Percentiles rank a stretch among this genome's conserved stretches.
Evolutionary conservation across 805 yeast genomes (phyloP).

Genomic region (Kodamaea leandrae): DNA sequence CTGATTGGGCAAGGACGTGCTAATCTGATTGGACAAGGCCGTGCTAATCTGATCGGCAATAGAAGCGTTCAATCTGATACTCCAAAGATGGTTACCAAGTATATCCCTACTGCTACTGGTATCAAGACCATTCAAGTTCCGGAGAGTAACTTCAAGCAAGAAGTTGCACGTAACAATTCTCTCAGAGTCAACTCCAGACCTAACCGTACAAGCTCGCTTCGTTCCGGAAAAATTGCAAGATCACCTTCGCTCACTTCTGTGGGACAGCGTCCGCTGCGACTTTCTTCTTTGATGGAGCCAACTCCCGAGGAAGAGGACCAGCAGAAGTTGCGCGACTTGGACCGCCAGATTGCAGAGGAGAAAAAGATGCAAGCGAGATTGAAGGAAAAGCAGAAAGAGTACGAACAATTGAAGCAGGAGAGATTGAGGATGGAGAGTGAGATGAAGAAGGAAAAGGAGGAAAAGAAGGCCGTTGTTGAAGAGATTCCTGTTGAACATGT

Average conservation of each 20-base stretch:
- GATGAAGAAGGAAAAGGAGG: neutral
- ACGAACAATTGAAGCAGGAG: constrained; percentile 29
- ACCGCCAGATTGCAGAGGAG: constrained; percentile 39
- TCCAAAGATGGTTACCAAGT: constrained; percentile 56
- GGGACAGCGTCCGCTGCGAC: constrained; percentile 15
- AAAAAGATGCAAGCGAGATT: constrained; percentile 35
- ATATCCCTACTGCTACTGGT: constrained; percentile 74
- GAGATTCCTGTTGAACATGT: constrained; percentile 8
- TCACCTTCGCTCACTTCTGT: constrained; percentile 26
- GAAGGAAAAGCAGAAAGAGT: constrained; percentile 37
- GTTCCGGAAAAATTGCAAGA: constrained; percentile 3
- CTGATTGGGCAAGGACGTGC: neutral
- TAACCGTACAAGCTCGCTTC: neutral
- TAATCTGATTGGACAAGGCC: neutral
- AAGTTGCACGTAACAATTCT: constrained; percentile 39
- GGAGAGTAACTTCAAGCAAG: constrained; percentile 37
- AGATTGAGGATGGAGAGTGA: constrained; percentile 27
- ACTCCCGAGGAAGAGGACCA: constrained; percentile 13
- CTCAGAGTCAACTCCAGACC: constrained; percentile 28
- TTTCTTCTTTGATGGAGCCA: constrained; percentile 13
- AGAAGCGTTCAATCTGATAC: neutral
- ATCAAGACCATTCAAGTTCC: constrained; percentile 70
- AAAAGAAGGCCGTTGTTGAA: neutral
- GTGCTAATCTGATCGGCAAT: neutral
- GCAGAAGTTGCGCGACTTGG: constrained; percentile 25